A percentile compares a stretch with the other conserved stretches of the same genome.
phyloP scores from a whole-genome alignment of 805 yeast species.

The Teunomyces cretensis region DNA sequence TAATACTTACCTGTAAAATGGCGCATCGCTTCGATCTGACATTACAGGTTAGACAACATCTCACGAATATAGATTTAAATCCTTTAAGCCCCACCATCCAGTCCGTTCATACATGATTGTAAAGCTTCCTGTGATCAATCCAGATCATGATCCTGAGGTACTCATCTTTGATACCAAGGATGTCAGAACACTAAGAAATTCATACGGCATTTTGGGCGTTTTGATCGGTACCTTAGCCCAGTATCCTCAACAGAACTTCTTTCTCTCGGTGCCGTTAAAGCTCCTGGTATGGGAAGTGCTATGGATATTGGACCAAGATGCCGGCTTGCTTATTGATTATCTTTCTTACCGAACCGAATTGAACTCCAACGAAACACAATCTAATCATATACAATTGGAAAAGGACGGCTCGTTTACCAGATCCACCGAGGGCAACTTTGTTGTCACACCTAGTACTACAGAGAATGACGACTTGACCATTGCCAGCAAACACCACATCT shows the following conservation, averaged over 20 bases:
- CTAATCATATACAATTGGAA: background rate
- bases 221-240: constrained; percentile 80
- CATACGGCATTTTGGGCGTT: constrained; percentile 68
- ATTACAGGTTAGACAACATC: background rate
- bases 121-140: constrained; percentile 18
- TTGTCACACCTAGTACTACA: constrained; percentile 6
- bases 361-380: background rate
- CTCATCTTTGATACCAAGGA: constrained; percentile 59
- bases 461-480: background rate
- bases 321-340: constrained; percentile 47
- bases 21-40: too few relatives aligned
- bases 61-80: too few relatives aligned
- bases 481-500: background rate
- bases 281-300: constrained; percentile 70
- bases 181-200: constrained; percentile 53
- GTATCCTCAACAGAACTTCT: constrained; percentile 93
- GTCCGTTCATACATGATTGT: constrained; percentile 5
- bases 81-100: background rate
- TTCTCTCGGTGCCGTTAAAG: constrained; percentile 79
- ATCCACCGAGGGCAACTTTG: constrained; percentile 4
- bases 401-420: background rate
- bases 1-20: too few relatives aligned
- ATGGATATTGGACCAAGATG: constrained; percentile 52
- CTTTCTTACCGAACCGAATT: constrained; percentile 13
- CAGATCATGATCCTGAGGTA: constrained; percentile 27